These are phyloP conservation scores for Parasitella parasitica DNA, from an alignment of 371 early-diverging fungal species.

Conservation along the genomic window DNA sequence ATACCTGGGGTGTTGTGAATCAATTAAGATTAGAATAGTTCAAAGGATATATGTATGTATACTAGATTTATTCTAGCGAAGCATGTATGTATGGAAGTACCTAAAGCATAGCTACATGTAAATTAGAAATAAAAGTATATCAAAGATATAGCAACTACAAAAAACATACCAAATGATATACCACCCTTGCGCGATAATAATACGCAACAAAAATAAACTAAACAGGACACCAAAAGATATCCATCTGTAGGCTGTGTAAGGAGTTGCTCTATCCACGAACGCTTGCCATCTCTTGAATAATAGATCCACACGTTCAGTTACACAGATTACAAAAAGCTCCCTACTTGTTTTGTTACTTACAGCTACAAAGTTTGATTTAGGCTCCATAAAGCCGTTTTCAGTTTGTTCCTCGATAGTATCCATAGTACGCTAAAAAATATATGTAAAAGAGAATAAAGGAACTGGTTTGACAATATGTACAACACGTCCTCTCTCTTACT, in stretches of 20 bases:
- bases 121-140: background rate
- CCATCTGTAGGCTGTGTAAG: background rate
- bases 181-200: background rate
- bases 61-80: too few species aligned
- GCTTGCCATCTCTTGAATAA: background rate
- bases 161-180: background rate
- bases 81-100: too few species aligned
- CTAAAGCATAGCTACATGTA: background rate
- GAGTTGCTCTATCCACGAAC: background rate
- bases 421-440: background rate
- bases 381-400: background rate
- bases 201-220: background rate
- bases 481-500: background rate
- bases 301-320: background rate
- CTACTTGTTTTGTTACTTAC: background rate
- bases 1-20: background rate
- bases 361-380: background rate
- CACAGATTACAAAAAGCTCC: background rate
- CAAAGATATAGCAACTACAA: background rate
- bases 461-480: background rate
- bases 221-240: background rate
- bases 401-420: background rate
- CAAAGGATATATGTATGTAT: background rate
- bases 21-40: background rate
- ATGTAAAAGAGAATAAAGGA: background rate